Evolutionary conservation across 441 rosid species (phyloP).

Genomic region (Gossypium laxum): DNA sequence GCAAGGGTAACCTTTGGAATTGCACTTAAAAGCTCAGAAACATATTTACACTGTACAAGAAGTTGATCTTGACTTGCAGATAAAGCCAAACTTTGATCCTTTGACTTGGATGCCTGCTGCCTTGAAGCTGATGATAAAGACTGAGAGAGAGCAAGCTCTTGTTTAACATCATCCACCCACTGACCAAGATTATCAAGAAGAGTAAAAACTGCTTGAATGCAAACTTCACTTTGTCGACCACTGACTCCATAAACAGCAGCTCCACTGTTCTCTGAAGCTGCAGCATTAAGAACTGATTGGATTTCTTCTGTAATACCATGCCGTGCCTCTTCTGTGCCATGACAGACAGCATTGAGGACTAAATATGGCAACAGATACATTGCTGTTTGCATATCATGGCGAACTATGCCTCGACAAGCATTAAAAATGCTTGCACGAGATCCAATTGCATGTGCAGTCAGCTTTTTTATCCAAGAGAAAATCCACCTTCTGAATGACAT

Average conservation of each 20-base stretch:
- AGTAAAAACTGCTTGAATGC: slow-evolving; percentile 90
- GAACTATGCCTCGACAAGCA: slow-evolving; percentile 95
- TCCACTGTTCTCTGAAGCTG: slow-evolving; percentile 67
- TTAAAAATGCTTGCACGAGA: slow-evolving; percentile 79
- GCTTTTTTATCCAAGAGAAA: slow-evolving; percentile 71
- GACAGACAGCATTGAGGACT: slow-evolving; percentile 85
- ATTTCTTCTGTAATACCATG: slow-evolving; percentile 78
- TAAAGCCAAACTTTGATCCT: slow-evolving; percentile 41
- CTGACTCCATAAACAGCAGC: slow-evolving; percentile 44
- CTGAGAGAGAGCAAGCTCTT: slow-evolving; percentile 74
- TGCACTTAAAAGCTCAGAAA: slow-evolving; percentile 72
- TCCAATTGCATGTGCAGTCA: slow-evolving; percentile 85
- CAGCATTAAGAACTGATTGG: slow-evolving; percentile 82
- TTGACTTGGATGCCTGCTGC: slow-evolving; percentile 57
- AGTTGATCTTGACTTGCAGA: slow-evolving; percentile 63
- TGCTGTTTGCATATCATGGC: slow-evolving; percentile 94
- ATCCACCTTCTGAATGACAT: slow-evolving; percentile 99
- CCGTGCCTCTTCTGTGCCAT: slow-evolving; percentile 82
- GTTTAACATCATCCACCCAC: slow-evolving; percentile 93
- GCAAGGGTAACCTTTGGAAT: slow-evolving; percentile 88
- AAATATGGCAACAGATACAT: slow-evolving; percentile 83
- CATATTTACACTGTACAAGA: slow-evolving; percentile 77
- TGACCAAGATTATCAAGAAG: slow-evolving; percentile 98
- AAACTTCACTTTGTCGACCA: slow-evolving; percentile 84
- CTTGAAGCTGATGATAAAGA: slow-evolving; percentile 48